Base-by-base conservation (phyloP, 768 basidiomycete species). In the Inosperma sp. region DNA sequence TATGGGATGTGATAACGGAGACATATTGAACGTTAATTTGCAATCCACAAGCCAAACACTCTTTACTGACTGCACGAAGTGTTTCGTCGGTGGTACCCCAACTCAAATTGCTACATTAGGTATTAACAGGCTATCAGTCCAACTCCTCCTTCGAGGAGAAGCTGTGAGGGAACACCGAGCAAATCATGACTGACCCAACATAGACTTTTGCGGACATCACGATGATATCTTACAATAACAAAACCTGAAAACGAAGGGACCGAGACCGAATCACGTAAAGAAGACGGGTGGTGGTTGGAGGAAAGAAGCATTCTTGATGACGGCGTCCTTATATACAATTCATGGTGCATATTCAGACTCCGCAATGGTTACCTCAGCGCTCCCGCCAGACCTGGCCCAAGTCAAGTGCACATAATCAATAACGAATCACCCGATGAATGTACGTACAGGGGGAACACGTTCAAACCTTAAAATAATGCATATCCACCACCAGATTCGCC, bases 11-110 rank as follows among this genome's bases (percentile, higher is more conserved):
- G 75, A 76, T 62, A 71, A 68, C n/a, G 66, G 59, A 61, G 62
- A 67, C 52, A 56, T 57, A 56, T 53, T 51, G 48, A 48, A 51
- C 59, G 31, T 27, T 14, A 34, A 49, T 29, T 27, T 49, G 39
- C 48, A 56, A 65, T 52, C 54, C 60, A 59, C 51, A 53, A 63
- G 58, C 59, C 68, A 65, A 69, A 65, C 55, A 58, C 58, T 68
- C 72, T 72, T 79, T 62, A 88, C 89, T 84, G 80, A 93, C 92
- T 75, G 82, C 71, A 71, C 86, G 85, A 60, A 96, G 80, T 51
- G 81, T 81, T 34, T 95, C 93, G 82, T 95, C 93, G 69, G 83
- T 93, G 70, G 93, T 95, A 77, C 86, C 88, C 89, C 89, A 92
- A 81, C 87, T 90, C 79, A 91, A 78, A 83, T 91, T 91, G 78